Conservation (phyloP, 1,139 yeast species). For the Suhomyces anneliseae region DNA sequence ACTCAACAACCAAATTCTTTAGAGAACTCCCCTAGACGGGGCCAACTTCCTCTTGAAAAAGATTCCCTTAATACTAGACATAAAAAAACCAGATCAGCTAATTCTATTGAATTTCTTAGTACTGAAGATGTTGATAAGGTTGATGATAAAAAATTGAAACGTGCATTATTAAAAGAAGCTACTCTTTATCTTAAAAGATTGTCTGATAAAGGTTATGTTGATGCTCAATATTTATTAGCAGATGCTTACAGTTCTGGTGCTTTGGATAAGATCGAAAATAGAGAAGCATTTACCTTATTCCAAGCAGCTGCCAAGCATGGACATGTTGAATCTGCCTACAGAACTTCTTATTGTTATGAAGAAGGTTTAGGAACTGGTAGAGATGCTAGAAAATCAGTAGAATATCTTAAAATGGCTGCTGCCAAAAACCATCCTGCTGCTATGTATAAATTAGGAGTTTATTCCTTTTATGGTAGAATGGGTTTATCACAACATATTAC, state of each 20-base stretch:
- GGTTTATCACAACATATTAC: conserved; percentile 69
- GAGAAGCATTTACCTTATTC: conserved; percentile 74
- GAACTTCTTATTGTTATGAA: conserved; percentile 89
- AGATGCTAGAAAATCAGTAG: conserved; percentile 83
- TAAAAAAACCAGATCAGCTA: conserved; percentile 18
- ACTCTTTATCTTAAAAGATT: conserved; percentile 66
- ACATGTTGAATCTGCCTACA: conserved; percentile 86
- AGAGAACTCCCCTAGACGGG: conserved; percentile 29
- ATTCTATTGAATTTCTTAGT: conserved; percentile 24
- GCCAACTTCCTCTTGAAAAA: conserved; percentile 16
- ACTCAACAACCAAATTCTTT: conserved; percentile 15
- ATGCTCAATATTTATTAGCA: conserved; percentile 87
- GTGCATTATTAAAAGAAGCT: conserved; percentile 74
- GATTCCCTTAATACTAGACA: conserved; percentile 14
- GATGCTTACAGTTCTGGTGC: conserved; percentile 89
- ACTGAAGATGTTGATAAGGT: conserved; percentile 16
- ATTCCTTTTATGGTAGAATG: conserved; percentile 81
- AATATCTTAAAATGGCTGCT: conserved; percentile 84
- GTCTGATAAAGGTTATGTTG: conserved; percentile 79
- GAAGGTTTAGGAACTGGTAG: conserved; percentile 92
- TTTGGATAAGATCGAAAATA: conserved; percentile 76
- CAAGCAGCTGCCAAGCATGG: conserved; percentile 92
- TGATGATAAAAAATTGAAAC: conserved; percentile 36
- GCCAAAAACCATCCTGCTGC: conserved; percentile 93
- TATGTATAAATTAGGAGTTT: conserved; percentile 87